These are phyloP conservation scores for Xylariomycetidae sp. DNA, from an alignment of 2,329 filamentous ascomycete species.

Conservation along the genomic window DNA sequence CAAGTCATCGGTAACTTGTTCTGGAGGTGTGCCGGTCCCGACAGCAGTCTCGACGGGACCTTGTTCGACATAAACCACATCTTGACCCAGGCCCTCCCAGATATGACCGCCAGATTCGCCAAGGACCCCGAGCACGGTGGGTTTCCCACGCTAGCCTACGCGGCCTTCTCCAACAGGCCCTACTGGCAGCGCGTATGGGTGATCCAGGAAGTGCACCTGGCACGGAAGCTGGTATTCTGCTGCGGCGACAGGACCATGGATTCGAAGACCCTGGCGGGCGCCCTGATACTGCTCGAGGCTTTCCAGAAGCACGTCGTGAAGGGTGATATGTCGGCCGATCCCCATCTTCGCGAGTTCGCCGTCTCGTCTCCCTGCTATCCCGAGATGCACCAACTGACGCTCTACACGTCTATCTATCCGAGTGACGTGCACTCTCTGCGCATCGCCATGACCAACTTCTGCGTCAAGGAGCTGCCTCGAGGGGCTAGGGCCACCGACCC, in stretches of 20 bases:
- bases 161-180: conserved; percentile 2
- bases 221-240: conserved; percentile 5
- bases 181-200: conserved; percentile 11
- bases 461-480: conserved; percentile 8
- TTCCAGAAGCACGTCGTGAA: conserved; percentile 6
- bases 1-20: conserved; percentile 3
- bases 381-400: conserved; percentile 8
- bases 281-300: conserved; percentile 7
- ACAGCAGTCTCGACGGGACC: conserved; percentile 1
- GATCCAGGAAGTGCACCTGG: conserved; percentile 9
- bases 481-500: conserved; percentile 8
- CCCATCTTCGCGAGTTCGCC: conserved; percentile 2
- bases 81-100: conserved; percentile 1
- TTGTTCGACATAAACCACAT: conserved; percentile 4
- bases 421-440: conserved; percentile 5
- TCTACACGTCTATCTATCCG: conserved; percentile 9
- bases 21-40: conserved; percentile 5
- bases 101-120: conserved; percentile 1
- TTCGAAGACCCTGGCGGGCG: conserved; percentile 4
- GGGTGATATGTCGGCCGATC: not conserved
- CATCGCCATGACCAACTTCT: conserved; percentile 13
- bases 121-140: not conserved
- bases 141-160: conserved; percentile 7
- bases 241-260: conserved; percentile 4
- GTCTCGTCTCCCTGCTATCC: conserved; percentile 2